Evolutionary conservation across 257 asterid genomes (phyloP), one percentile per base, ranked within the genome.

Genomic region (Asclepias syriaca): DNA sequence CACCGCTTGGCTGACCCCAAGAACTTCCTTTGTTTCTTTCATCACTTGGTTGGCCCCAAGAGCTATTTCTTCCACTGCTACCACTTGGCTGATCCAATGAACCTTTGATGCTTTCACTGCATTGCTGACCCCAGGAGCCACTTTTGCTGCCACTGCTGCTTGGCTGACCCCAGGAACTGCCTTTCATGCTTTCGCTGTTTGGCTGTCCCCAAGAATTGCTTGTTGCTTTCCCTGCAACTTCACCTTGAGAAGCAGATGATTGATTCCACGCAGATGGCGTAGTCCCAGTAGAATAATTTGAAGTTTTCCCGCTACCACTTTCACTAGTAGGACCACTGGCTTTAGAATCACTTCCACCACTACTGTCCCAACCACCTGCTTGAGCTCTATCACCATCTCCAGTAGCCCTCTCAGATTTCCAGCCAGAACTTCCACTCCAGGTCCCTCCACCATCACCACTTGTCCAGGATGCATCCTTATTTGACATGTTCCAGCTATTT

Each of bases 81-180:
- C 64, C 16, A 24, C 64, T 10, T 58, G 64, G 64, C 64, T 58
- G 39, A 58, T 8, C 39, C 64, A 37, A 58, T 22, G 64, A 27
- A 10, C 90, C 86, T 79, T 82, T 77, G 74, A 77, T 77, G 65
- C 79, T 71, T 21, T 83, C 96, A 76, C 68, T 77, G 68, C 59
- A 64, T 67, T 81, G 77, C 66, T 81, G 81, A 73, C 81, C 85
- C 87, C 70, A 66, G 8, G 90, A 77, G 78, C 81, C 74, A 55
- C 82, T 65, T 61, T 58, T 58, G 39, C 64, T 16, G 1, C 64
- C 8, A 0, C 12, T 16, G 29, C 16, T 3, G 2, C 64, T 58
- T 58, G 64, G 64, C 39, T 24, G 64, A 58, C 64, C 39, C 64
- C 64, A 58, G 24, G 64, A 27, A 2, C 39, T 58, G 8, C 64